These are phyloP conservation scores for Escallonia herrerae DNA, from an alignment of 129 eudicot species.

Conservation along the genomic window DNA sequence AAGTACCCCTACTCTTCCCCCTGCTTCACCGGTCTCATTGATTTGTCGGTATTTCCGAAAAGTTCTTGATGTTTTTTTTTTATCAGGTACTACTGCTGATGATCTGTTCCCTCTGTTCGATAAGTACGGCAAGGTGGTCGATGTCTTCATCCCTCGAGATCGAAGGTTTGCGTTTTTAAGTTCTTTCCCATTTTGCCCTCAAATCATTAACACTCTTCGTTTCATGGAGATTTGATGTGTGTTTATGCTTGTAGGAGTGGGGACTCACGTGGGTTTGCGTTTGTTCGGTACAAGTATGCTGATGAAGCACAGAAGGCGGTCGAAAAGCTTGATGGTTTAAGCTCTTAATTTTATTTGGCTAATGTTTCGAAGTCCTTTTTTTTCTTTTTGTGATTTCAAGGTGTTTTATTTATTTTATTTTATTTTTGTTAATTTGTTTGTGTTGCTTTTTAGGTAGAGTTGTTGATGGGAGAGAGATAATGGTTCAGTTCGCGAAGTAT, in stretches of 20 bases:
- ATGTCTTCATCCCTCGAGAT: slow-evolving; percentile 95
- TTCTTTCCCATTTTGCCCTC: not conserved
- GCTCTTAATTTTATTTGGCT: not conserved
- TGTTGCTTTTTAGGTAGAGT: slow-evolving; percentile 65
- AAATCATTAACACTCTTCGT: not conserved
- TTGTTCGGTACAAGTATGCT: slow-evolving; percentile 92
- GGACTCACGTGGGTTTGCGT: slow-evolving; percentile 97
- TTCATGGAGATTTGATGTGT: not conserved
- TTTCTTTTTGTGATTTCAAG: not conserved
- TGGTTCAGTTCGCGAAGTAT: slow-evolving; percentile 93
- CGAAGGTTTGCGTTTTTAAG: slow-evolving; percentile 43
- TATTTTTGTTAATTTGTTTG: not conserved
- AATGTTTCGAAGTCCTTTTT: not conserved
- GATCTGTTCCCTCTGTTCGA: slow-evolving; percentile 92
- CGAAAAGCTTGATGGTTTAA: slow-evolving; percentile 83
- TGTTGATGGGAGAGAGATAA: slow-evolving; percentile 96
- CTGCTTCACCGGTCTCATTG: not conserved
- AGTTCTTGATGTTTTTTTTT: not conserved
- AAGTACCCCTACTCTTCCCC: not conserved
- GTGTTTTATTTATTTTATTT: not conserved
- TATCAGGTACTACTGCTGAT: slow-evolving; percentile 85
- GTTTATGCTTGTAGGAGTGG: slow-evolving; percentile 58
- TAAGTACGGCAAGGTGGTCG: slow-evolving; percentile 94
- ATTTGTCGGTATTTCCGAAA: not conserved
- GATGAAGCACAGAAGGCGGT: slow-evolving; percentile 98